Percentiles rank a stretch among this genome's conserved stretches.
Evolutionary conservation across 495 filamentous ascomycete species (phyloP).

Genomic region (Filosporella fistucella): DNA sequence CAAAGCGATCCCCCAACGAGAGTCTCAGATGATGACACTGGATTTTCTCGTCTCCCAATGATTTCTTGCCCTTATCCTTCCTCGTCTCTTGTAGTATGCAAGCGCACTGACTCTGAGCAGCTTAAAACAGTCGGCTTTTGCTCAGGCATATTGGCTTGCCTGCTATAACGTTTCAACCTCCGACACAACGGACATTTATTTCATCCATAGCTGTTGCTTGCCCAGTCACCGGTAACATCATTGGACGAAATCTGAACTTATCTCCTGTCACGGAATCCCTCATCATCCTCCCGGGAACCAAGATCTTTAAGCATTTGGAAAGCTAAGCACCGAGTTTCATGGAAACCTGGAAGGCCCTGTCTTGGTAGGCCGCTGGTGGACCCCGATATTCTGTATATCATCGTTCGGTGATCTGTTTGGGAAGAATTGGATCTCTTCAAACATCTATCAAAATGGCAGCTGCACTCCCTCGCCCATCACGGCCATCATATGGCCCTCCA

Average conservation of each 20-base stretch:
- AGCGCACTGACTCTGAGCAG: conserved; percentile 15
- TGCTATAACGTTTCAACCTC: conserved; percentile 21
- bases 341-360: conserved; percentile 9
- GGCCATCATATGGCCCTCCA: conserved; percentile 51
- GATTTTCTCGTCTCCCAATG: conserved; percentile 7
- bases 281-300: conserved; percentile 1
- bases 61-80: conserved; percentile 4
- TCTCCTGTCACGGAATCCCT: not conserved
- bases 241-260: conserved; percentile 9
- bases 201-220: too few species aligned
- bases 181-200: too few species aligned
- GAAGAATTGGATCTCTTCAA: too few species aligned
- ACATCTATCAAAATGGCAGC: conserved; percentile 52
- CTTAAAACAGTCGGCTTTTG: conserved; percentile 13
- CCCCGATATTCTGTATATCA: conserved; percentile 7
- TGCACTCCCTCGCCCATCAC: conserved; percentile 54
- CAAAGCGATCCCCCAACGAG: too few species aligned
- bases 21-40: too few species aligned
- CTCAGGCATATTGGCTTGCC: conserved; percentile 21
- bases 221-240: conserved; percentile 2
- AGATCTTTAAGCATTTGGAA: conserved; percentile 14
- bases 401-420: not conserved
- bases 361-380: conserved; percentile 9
- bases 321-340: conserved; percentile 19
- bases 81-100: conserved; percentile 8